Conservation (phyloP, 2,329 filamentous ascomycete species). For the Aspergillus bombycis region DNA sequence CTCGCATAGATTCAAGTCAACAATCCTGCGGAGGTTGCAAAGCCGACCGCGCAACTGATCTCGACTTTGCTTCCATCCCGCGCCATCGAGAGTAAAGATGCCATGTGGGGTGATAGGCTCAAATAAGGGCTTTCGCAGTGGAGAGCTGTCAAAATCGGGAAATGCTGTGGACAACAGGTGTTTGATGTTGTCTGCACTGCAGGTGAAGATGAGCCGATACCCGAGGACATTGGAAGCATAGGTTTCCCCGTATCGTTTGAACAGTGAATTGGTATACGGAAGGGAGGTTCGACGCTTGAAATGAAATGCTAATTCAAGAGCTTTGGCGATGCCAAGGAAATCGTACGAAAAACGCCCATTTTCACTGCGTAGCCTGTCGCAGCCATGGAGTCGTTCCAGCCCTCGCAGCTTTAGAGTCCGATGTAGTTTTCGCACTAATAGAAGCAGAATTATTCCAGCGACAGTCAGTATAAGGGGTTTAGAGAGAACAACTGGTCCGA, state of each 20-base stretch:
- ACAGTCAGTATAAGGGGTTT: not conserved
- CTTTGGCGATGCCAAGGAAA: conserved; percentile 5
- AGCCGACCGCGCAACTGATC: conserved; percentile 5
- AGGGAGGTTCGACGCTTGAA: conserved; percentile 6
- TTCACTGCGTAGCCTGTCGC: conserved; percentile 1
- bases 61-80: conserved; percentile 13
- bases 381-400: conserved; percentile 1
- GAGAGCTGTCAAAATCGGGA: conserved; percentile 15
- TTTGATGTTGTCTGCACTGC: conserved; percentile 12
- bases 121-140: conserved; percentile 14
- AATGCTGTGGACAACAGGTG: conserved; percentile 14
- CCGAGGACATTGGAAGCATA: conserved; percentile 15
- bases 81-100: conserved; percentile 17
- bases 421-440: not conserved
- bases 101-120: conserved; percentile 18
- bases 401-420: not conserved
- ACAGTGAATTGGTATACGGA: conserved; percentile 9
- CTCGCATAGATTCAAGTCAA: conserved; percentile 10
- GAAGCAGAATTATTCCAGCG: not conserved
- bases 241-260: conserved; percentile 13
- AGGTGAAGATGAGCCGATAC: conserved; percentile 17
- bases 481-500: not conserved
- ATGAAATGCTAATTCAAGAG: conserved; percentile 1
- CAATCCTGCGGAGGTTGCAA: conserved; percentile 6
- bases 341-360: not conserved